These are phyloP conservation scores for Luffa acutangula DNA, from an alignment of 306 rosid genomes.

Conservation along the genomic window DNA sequence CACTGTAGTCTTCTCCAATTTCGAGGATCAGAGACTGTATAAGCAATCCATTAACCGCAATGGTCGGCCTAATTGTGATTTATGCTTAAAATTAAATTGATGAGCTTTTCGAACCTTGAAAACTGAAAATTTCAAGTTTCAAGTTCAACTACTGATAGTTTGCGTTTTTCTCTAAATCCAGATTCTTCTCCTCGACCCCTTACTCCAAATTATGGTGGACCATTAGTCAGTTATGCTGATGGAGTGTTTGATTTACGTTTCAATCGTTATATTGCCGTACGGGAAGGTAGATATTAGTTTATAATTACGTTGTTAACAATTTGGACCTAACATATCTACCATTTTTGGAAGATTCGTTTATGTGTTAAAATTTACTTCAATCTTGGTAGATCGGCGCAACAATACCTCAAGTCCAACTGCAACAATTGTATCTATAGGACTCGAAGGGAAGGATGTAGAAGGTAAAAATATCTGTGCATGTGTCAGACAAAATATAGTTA, in stretches of 20 bases:
- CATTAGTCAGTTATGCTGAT: conserved; percentile 66
- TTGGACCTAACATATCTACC: not conserved
- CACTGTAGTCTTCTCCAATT: conserved; percentile 55
- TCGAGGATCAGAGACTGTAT: conserved; percentile 80
- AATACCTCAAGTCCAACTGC: conserved; percentile 43
- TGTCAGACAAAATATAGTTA: not conserved
- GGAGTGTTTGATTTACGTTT: conserved; percentile 63
- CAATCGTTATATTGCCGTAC: conserved; percentile 56
- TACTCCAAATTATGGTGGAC: conserved; percentile 69
- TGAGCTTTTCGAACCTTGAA: not conserved
- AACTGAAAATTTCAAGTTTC: not conserved
- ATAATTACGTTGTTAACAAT: not conserved
- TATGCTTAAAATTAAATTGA: not conserved
- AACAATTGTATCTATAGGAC: conserved; percentile 44
- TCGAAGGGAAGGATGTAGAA: conserved; percentile 20
- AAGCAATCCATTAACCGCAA: conserved; percentile 34
- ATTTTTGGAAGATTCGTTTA: not conserved
- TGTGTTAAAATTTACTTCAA: not conserved
- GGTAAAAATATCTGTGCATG: conserved; percentile 28
- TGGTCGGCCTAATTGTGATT: not conserved
- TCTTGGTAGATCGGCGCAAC: conserved; percentile 48
- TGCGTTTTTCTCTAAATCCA: conserved; percentile 13
- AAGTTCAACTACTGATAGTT: not conserved
- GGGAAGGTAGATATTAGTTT: conserved; percentile 44
- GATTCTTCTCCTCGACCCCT: conserved; percentile 51